phyloP scores from a whole-genome alignment of 2,329 filamentous ascomycete species.

The Emmonsiellopsis sp. region DNA sequence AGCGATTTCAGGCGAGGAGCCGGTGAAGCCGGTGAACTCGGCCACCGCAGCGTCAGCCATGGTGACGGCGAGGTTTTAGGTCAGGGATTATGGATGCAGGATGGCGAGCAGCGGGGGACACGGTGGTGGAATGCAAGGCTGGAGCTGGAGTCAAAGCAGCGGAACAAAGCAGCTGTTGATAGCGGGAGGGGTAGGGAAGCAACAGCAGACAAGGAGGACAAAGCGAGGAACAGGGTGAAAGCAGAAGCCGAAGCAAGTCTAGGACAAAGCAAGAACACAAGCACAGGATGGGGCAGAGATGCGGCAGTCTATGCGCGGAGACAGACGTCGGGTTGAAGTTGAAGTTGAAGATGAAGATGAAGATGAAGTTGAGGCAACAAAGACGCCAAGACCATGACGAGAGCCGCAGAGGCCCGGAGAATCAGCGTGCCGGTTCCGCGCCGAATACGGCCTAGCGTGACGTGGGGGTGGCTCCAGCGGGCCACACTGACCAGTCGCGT shows the following conservation, averaged over 20 bases:
- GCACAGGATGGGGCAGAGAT: too few relatives aligned
- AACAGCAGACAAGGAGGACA: not conserved
- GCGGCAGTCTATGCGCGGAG: not conserved
- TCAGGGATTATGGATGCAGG: not conserved
- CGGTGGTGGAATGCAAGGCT: not conserved
- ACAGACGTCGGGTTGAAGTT: not conserved
- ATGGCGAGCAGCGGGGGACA: not conserved
- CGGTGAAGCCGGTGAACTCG: constrained; percentile 75
- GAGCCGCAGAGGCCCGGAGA: not conserved
- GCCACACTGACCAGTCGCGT: not conserved
- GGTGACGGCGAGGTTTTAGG: constrained; percentile 8
- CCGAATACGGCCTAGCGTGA: not conserved
- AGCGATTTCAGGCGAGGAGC: constrained; percentile 62
- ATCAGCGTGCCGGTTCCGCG: not conserved
- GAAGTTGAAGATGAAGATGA: not conserved
- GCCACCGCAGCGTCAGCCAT: constrained; percentile 65
- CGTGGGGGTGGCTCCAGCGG: not conserved
- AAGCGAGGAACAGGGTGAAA: not conserved
- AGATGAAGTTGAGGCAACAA: not conserved
- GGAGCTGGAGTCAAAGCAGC: not conserved
- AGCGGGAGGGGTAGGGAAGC: not conserved
- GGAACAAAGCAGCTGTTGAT: not conserved
- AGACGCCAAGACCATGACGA: too few relatives aligned
- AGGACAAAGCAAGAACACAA: not conserved
- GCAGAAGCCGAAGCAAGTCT: not conserved